A percentile compares a stretch with the other conserved stretches of the same genome.
Conservation (phyloP, 179 eudicot genomes). For the Silene coronaria region DNA sequence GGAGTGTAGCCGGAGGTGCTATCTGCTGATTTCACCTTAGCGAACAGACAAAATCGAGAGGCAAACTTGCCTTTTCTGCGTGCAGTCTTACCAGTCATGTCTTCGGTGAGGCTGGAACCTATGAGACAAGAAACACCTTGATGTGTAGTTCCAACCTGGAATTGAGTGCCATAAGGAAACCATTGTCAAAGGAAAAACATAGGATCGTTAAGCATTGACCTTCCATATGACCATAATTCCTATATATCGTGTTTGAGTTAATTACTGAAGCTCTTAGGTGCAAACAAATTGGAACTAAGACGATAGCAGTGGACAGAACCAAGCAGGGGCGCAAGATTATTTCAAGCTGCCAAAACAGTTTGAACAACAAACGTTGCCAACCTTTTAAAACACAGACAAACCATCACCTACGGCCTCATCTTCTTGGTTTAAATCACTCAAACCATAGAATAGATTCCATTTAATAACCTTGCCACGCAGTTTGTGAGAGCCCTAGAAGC, state of each 20-base stretch:
- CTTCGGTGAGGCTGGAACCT: conserved; percentile 13
- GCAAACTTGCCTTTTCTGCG: conserved; percentile 60
- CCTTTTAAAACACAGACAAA: not conserved
- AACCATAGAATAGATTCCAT: not conserved
- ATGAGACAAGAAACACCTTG: conserved; percentile 25
- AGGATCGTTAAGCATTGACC: not conserved
- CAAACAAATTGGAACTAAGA: not conserved
- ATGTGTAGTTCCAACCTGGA: conserved; percentile 43
- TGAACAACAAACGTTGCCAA: not conserved
- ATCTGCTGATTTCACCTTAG: conserved; percentile 57
- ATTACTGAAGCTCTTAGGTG: not conserved
- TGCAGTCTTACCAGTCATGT: conserved; percentile 56
- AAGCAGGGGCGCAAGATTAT: too few species aligned
- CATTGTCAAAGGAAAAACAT: not conserved
- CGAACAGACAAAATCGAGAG: conserved; percentile 60
- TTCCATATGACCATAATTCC: not conserved
- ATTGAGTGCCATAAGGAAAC: not conserved
- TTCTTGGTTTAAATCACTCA: not conserved
- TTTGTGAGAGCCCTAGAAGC: too few species aligned
- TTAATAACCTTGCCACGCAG: too few species aligned
- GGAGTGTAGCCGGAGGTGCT: conserved; percentile 56
- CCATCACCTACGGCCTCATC: not conserved
- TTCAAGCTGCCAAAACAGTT: too few species aligned
- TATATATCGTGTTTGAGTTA: not conserved
- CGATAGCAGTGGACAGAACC: not conserved